Percentiles rank a stretch among this genome's conserved stretches.
Conservation (phyloP, 208 protist genomes). For the Acanthamoeba divionensis region DNA sequence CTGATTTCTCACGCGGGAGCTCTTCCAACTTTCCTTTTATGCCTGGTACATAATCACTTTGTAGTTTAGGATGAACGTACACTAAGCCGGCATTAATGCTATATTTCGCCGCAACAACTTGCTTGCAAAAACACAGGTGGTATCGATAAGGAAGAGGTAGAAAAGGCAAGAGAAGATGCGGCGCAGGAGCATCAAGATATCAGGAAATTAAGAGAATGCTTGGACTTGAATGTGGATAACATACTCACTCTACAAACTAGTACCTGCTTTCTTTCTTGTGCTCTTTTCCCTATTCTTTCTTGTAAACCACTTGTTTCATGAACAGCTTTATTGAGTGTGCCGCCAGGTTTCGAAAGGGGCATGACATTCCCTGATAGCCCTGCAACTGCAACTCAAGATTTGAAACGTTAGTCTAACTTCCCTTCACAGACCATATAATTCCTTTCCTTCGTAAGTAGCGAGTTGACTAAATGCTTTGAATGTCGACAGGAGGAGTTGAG, state of each 20-base stretch:
- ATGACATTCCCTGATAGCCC: neutral
- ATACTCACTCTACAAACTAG: neutral
- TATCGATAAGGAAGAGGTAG: neutral
- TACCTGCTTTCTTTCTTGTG: neutral
- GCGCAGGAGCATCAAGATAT: neutral
- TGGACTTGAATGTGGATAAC: neutral
- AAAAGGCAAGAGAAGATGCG: too few relatives aligned
- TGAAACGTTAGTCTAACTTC: neutral
- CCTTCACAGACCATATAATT: neutral
- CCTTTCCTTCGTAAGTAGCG: neutral
- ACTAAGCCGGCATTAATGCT: neutral
- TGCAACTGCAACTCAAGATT: neutral
- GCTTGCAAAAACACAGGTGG: neutral
- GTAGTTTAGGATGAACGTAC: neutral
- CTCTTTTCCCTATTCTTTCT: too few relatives aligned
- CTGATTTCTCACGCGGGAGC: neutral
- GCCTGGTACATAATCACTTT: neutral
- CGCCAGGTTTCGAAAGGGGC: neutral
- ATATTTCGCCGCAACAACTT: neutral
- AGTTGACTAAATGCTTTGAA: neutral
- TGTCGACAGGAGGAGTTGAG: neutral
- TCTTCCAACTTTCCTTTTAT: slow-evolving; percentile 45
- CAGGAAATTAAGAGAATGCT: neutral
- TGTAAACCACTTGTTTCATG: too few relatives aligned
- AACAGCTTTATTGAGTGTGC: neutral